These are phyloP conservation scores for Microascus cirrosus DNA, from an alignment of 2,329 filamentous ascomycete species.

Conservation along the genomic window DNA sequence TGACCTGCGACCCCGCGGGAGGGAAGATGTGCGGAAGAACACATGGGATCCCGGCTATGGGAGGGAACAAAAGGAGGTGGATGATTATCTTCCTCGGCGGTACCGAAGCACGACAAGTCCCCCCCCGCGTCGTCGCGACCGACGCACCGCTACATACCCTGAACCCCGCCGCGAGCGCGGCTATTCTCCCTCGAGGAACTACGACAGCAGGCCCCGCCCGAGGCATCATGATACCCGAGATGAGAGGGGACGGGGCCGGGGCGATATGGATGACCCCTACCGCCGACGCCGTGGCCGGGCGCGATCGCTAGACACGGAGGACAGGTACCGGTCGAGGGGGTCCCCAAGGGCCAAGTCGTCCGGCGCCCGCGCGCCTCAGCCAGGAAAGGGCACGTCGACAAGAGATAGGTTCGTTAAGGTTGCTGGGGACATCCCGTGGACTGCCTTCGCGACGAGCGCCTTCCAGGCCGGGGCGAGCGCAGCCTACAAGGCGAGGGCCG, in stretches of 20 bases:
- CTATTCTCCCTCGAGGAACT: neutral
- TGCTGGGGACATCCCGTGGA: constrained; percentile 6
- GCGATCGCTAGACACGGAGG: neutral
- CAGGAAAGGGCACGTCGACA: neutral
- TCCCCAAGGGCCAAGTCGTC: neutral
- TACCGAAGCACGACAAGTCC: neutral
- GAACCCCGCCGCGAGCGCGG: neutral
- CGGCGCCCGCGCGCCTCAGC: neutral
- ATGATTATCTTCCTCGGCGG: neutral
- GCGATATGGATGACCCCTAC: neutral
- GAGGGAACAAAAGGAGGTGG: neutral
- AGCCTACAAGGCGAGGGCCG: constrained; percentile 31
- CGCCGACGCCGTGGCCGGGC: neutral
- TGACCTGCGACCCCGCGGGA: neutral
- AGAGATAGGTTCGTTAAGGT: neutral
- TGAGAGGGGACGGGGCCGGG: neutral
- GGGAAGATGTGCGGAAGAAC: neutral
- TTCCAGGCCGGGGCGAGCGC: constrained; percentile 35
- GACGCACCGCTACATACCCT: neutral
- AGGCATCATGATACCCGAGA: neutral
- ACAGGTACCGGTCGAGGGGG: neutral
- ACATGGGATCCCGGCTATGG: neutral
- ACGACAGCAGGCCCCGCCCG: neutral
- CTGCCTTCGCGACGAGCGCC: constrained; percentile 30
- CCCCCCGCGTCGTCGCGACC: neutral